Conservation (phyloP, 108 stramenopile species). For the Nitzschia sp. region DNA sequence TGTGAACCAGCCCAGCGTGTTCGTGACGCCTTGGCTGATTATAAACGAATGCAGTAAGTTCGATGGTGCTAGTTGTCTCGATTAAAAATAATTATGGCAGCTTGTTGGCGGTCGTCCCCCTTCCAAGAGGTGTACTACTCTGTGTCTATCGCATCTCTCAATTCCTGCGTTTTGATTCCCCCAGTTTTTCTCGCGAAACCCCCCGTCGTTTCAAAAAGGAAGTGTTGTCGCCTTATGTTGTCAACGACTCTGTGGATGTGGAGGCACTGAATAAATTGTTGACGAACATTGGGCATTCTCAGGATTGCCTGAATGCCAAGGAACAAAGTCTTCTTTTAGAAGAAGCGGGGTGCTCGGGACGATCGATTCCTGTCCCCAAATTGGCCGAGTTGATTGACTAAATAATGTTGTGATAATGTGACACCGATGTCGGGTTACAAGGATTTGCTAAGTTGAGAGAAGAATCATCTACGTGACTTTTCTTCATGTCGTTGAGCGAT, state of each 20-base stretch:
- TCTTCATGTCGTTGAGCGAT: too few species aligned
- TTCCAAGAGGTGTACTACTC: too few species aligned
- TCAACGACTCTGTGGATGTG: constrained; percentile 25
- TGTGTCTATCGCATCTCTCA: background rate
- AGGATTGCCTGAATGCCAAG: constrained; percentile 1
- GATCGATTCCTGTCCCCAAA: constrained; percentile 26
- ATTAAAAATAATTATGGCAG: background rate
- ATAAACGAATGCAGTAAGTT: constrained; percentile 7
- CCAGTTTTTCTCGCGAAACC: constrained; percentile 40
- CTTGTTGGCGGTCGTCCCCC: background rate
- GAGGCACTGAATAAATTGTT: constrained; percentile 27
- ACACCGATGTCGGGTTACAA: too few species aligned
- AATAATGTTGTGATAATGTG: too few species aligned
- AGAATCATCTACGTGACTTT: too few species aligned
- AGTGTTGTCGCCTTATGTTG: constrained; percentile 17
- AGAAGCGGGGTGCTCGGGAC: constrained; percentile 17
- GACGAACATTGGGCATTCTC: constrained; percentile 20
- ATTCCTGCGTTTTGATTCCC: background rate
- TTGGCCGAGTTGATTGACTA: constrained; percentile 27
- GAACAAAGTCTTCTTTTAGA: constrained; percentile 20
- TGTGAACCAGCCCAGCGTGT: constrained; percentile 17
- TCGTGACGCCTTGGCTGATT: constrained; percentile 10
- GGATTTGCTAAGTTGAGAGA: too few species aligned
- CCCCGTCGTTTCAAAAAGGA: constrained; percentile 49
- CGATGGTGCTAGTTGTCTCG: background rate